Evolutionary conservation across 1,284 basidiomycete species (phyloP), one percentile per base, ranked within the genome.

Genomic region (Irpex sp.): DNA sequence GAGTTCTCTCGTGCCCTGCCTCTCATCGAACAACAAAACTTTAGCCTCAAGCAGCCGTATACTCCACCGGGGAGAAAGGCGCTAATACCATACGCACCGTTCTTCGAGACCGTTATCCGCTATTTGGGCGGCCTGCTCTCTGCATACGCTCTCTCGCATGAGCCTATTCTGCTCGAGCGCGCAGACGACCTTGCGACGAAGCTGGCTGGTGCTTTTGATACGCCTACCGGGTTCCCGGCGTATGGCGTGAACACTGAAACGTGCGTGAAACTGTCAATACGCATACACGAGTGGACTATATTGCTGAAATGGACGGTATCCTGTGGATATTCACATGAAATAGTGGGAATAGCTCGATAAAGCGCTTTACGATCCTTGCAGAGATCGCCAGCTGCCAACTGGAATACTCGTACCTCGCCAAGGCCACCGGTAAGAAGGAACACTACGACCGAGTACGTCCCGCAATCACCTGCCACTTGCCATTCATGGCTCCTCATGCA

Each of bases 101-200:
- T 90, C 67, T 91, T 91, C 67, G 90, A 92, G 70, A 91, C 88
- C 0, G 82, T 83, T 52, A 91, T 91, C 66, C 84, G 88, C 2
- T 90, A 90, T 70, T 80, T 92, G 8, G 89, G 89, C 9, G 88
- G 88, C 8, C 72, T 90, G 1, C 76, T 91, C 2, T 85, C 87
- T 9, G 88, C 87, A 0, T 86, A 90, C 67, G 86, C 88, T 28
- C 77, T 91, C 0, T 86, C 86, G 0, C 77, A 77, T 16, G 83
- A 88, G 64, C 73, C 76, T 2, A 68, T 83, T 1, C 71, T 86
- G 0, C 74, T 84, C 3, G 64, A 72, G 2, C 79, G 79, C 5
- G 84, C 85, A 0, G 81, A 85, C 56, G 77, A 81, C 16, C 75
- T 87, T 1, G 84, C 78, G 0, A 65, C 67, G 2, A 68, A 75